Percentiles rank a stretch among this genome's conserved stretches.
Conservation (phyloP, 73 alveolate species). For the Diophrys sp. region DNA sequence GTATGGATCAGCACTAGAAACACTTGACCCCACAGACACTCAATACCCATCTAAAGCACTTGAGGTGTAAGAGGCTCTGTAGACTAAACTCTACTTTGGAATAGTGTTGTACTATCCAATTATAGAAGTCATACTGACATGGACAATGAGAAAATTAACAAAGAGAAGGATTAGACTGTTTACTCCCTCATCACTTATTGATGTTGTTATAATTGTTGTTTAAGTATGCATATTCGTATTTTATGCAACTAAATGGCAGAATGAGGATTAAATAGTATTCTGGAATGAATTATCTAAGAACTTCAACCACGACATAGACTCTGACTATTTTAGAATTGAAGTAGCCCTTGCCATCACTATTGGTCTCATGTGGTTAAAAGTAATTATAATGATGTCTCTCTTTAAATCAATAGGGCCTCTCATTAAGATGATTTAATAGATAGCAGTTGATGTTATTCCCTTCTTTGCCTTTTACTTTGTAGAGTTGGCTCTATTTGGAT, state of each 20-base stretch:
- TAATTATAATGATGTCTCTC: neutral
- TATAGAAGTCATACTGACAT: too few species aligned
- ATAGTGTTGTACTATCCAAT: neutral
- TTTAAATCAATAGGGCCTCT: neutral
- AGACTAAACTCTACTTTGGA: too few species aligned
- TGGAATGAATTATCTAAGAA: neutral
- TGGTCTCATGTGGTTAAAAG: neutral
- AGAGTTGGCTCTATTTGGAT: neutral
- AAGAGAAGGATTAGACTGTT: neutral
- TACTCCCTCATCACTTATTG: neutral
- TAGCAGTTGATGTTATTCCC: neutral
- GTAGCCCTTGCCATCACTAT: neutral
- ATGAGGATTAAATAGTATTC: too few species aligned
- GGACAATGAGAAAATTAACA: neutral
- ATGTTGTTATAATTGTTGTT: too few species aligned
- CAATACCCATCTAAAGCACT: too few species aligned
- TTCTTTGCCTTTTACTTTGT: too few species aligned
- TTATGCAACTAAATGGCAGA: neutral
- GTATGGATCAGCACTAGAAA: too few species aligned
- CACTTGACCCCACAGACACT: too few species aligned
- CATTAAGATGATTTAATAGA: neutral
- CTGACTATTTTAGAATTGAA: neutral
- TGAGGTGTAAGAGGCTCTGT: too few species aligned
- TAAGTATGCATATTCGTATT: too few species aligned
- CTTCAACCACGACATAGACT: neutral